Evolutionary conservation across 1,284 basidiomycete genomes (phyloP), one percentile per base, ranked within the genome.

Genomic region (Leucoagaricus sp.): DNA sequence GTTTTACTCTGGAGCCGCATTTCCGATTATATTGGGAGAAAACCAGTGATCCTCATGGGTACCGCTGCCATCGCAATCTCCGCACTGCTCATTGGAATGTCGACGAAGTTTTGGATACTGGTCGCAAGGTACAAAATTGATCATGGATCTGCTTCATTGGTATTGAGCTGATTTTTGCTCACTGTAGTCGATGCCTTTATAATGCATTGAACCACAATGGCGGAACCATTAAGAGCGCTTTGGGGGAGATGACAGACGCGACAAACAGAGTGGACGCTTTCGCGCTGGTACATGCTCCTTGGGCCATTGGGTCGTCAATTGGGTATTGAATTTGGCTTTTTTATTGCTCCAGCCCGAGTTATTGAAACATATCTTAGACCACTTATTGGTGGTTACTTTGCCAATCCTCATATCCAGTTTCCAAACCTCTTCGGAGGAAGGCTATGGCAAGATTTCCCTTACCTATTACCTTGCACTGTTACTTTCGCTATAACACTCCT

Each of bases 1-100:
- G 80, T 86, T 26, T 75, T 86, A 29, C 81, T 85, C 61, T 89
- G 87, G 87, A 85, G 84, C 65, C 77, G 82, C 28, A 64, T 80
- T 4, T 89, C 87, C 1, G 87, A 89, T 65, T 69, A 75, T 36
- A 72, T 87, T 17, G 87, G 87, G 26, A 77, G 87, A 19, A 86
- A 81, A 64, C 86, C 87, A 0, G 76, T 90, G 23, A 75, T 89
- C 46, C 69, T 88, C 55, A 74, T 73, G 4, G 87, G 87, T 0
- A 71, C 85, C 1, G 70, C 79, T 33, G 87, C 86, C 12, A 67
- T 85, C 2, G 79, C 80, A 7, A 49, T 80, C 0, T 86, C 85
- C 7, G 86, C 84, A 75, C 74, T 82, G 55, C 79, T 75, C 53
- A 86, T 90, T 61, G 87, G 87, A 2, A 62, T 89, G 29, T 85